These are phyloP conservation scores for Yamadazyma taylorii DNA, from an alignment of 1,139 yeast species.

Conservation along the genomic window DNA sequence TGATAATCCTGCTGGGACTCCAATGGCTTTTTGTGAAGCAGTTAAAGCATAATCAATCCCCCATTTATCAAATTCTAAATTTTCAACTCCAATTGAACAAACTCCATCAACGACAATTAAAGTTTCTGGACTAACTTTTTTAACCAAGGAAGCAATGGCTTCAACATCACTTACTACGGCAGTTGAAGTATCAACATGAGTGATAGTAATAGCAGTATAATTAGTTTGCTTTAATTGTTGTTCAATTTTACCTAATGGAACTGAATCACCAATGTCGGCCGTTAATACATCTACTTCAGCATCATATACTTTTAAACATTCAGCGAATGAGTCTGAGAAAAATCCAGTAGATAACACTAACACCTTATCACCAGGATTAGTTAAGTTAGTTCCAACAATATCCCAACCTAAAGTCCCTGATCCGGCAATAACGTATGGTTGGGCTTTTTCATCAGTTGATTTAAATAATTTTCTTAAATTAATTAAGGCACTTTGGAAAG, in stretches of 20 bases:
- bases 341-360: constrained; percentile 90
- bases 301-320: constrained; percentile 71
- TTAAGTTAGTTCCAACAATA: constrained; percentile 74
- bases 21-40: constrained; percentile 95
- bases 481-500: constrained; percentile 68
- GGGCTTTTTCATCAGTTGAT: constrained; percentile 63
- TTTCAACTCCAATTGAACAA: constrained; percentile 89
- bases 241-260: constrained; percentile 59
- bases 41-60: constrained; percentile 84
- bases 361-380: constrained; percentile 66
- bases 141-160: constrained; percentile 60
- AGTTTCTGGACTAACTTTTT: constrained; percentile 71
- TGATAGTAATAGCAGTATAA: constrained; percentile 76
- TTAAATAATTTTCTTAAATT: constrained; percentile 74
- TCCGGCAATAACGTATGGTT: constrained; percentile 82
- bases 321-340: constrained; percentile 85
- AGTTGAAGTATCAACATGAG: constrained; percentile 96
- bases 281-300: constrained; percentile 66
- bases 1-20: constrained; percentile 91
- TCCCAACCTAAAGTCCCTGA: constrained; percentile 98
- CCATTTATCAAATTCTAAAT: constrained; percentile 85
- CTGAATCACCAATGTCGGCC: constrained; percentile 73
- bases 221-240: constrained; percentile 47
- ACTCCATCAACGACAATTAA: constrained; percentile 89
- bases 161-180: constrained; percentile 81